These are phyloP conservation scores for Xerocomellus amylosporus DNA, from an alignment of 768 basidiomycete species.

Conservation along the genomic window DNA sequence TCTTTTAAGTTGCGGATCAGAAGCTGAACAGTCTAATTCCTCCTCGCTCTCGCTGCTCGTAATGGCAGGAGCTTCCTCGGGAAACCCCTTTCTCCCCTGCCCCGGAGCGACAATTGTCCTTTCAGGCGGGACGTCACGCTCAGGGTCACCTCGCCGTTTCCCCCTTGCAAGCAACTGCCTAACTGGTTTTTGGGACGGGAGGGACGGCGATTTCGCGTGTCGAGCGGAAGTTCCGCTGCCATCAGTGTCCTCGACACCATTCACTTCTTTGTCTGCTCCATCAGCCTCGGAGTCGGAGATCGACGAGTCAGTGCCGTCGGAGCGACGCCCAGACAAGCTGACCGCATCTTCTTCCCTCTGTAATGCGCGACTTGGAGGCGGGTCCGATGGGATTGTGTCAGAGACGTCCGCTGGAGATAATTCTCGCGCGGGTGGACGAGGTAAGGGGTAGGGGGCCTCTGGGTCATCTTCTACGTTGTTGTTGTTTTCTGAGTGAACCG, in stretches of 20 bases:
- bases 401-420: background rate
- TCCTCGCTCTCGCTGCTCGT: constrained; percentile 13
- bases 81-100: constrained; percentile 1
- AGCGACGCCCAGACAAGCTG: background rate
- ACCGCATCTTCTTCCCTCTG: background rate
- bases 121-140: background rate
- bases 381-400: background rate
- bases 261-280: background rate
- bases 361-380: background rate
- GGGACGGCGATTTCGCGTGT: background rate
- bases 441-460: background rate
- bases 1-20: constrained; percentile 27
- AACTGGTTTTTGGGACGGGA: constrained; percentile 13
- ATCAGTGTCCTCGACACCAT: background rate
- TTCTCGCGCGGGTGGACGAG: constrained; percentile 1
- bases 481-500: constrained; percentile 1
- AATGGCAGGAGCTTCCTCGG: constrained; percentile 13
- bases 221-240: background rate
- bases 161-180: constrained; percentile 9
- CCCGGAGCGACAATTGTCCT: background rate
- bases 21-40: constrained; percentile 11
- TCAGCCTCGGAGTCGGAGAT: constrained; percentile 10
- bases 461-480: background rate
- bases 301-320: background rate
- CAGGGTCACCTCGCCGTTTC: constrained; percentile 7